These are phyloP conservation scores for Lentinus brumalis DNA, from an alignment of 768 basidiomycete genomes.

Conservation along the genomic window DNA sequence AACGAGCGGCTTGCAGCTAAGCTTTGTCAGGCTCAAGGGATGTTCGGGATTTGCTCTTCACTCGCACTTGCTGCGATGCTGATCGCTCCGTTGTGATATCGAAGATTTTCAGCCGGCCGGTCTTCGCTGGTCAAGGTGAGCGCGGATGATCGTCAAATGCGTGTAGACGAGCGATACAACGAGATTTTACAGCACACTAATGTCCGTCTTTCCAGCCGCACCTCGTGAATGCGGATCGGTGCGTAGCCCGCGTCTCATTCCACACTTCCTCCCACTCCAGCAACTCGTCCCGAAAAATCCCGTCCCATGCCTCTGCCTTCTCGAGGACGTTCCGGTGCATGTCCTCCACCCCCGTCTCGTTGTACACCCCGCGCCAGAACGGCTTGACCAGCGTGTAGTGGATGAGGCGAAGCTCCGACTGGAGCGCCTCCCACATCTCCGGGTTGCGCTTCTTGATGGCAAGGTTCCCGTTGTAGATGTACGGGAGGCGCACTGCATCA, in stretches of 20 bases:
- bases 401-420: conserved; percentile 35
- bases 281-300: conserved; percentile 33
- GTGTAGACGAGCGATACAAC: no score
- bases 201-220: conserved; percentile 7
- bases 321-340: conserved; percentile 21
- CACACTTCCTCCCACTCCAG: conserved; percentile 36
- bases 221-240: neutral
- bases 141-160: no score
- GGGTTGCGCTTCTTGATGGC: conserved; percentile 35
- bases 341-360: conserved; percentile 23
- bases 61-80: no score
- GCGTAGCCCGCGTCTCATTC: conserved; percentile 24
- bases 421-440: conserved; percentile 34
- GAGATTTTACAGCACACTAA: neutral
- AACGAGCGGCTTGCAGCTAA: no score
- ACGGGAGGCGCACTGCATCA: conserved; percentile 35
- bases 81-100: no score
- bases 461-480: conserved; percentile 41
- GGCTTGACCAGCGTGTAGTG: conserved; percentile 39
- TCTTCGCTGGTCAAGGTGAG: no score
- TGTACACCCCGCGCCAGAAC: conserved; percentile 9
- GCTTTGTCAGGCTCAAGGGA: no score
- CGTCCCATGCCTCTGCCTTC: conserved; percentile 19
- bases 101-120: no score
- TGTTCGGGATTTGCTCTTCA: no score